These are phyloP conservation scores for Exophiala sp. DNA, from an alignment of 2,329 filamentous ascomycete species.

Conservation along the genomic window DNA sequence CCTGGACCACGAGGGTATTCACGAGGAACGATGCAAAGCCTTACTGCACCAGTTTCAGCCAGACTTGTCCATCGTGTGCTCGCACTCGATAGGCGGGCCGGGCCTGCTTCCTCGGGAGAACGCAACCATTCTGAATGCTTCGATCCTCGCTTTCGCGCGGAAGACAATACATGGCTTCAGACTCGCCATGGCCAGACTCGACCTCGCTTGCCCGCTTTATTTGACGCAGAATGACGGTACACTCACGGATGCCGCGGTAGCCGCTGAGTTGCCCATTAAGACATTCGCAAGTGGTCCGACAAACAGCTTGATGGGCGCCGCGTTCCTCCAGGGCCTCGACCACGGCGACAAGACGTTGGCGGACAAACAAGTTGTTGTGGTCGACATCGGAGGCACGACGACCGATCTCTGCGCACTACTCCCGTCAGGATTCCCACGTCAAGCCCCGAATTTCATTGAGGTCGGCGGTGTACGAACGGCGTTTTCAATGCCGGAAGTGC, in stretches of 20 bases:
- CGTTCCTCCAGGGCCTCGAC: constrained; percentile 50
- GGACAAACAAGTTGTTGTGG: constrained; percentile 43
- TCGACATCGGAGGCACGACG: constrained; percentile 60
- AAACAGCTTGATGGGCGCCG: constrained; percentile 62
- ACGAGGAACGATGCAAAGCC: constrained; percentile 41
- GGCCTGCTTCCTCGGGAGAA: constrained; percentile 59
- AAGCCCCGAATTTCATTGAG: constrained; percentile 57
- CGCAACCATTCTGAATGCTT: constrained; percentile 62
- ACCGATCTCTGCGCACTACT: constrained; percentile 58
- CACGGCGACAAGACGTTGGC: constrained; percentile 20
- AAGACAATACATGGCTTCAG: constrained; percentile 57
- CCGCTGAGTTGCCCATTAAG: constrained; percentile 56
- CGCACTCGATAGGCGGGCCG: constrained; percentile 43
- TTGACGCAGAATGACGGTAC: constrained; percentile 65
- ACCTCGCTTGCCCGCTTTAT: constrained; percentile 54
- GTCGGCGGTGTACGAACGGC: constrained; percentile 58
- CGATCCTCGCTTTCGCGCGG: constrained; percentile 57
- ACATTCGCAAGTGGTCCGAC: constrained; percentile 63
- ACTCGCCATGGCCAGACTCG: constrained; percentile 49
- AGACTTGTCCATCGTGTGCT: constrained; percentile 40
- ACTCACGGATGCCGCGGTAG: constrained; percentile 52
- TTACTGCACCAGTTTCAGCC: constrained; percentile 40
- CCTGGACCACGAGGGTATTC: constrained; percentile 40
- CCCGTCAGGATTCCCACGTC: constrained; percentile 57
- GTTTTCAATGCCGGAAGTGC: constrained; percentile 55